Evolutionary conservation across 176 grass and related monocot species (phyloP).

Genomic region (Hordeum marinum): DNA sequence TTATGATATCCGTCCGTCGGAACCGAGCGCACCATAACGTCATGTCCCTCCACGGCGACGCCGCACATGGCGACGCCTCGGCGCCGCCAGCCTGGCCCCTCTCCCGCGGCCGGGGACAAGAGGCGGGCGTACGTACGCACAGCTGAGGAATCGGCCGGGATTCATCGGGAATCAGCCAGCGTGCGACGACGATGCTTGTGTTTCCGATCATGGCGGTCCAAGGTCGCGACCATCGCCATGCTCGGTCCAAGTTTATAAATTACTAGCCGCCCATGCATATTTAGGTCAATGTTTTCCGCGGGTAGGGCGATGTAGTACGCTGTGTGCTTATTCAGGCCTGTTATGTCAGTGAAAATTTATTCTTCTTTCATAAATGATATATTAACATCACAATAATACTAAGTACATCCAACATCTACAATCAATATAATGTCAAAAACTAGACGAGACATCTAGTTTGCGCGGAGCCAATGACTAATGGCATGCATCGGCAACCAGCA

Average conservation of each 20-base stretch:
- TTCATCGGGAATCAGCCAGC: conserved; percentile 2
- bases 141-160: conserved; percentile 14
- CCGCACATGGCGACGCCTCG: conserved; percentile 32
- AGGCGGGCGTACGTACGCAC: not conserved
- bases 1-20: conserved; percentile 37
- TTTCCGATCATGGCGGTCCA: not conserved
- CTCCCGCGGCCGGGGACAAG: not conserved
- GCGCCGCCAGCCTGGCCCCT: not conserved
- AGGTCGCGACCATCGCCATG: not conserved
- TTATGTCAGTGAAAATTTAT: not conserved
- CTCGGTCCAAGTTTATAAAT: not conserved
- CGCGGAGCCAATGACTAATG: too few relatives aligned
- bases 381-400: too few relatives aligned
- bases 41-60: conserved; percentile 24
- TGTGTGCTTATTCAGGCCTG: too few relatives aligned
- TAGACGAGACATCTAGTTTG: too few relatives aligned
- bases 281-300: not conserved
- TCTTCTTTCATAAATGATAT: too few relatives aligned
- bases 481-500: too few relatives aligned
- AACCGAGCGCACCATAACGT: conserved; percentile 34
- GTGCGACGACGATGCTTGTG: too few relatives aligned
- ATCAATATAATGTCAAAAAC: too few relatives aligned
- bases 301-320: too few relatives aligned
- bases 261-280: not conserved
- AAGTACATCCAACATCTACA: too few relatives aligned